Conservation (phyloP, 169 alveolate genomes). For the Perkinsus chesapeaki region DNA sequence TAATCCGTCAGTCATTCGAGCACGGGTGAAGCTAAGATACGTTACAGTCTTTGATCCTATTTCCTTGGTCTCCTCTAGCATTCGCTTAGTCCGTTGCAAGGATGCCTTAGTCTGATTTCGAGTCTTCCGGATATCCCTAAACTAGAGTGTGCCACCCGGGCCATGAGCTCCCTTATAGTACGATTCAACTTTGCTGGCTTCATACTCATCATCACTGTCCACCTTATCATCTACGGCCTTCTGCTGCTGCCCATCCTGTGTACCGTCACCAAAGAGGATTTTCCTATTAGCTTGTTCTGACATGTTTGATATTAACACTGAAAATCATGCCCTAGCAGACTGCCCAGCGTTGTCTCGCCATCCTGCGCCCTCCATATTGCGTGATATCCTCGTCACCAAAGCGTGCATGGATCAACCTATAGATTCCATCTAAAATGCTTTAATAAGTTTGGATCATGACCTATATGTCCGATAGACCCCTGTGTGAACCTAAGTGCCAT, state of each 20-base stretch:
- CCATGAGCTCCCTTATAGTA: not conserved
- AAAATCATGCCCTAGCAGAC: not conserved
- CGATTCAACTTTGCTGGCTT: not conserved
- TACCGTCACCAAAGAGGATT: not conserved
- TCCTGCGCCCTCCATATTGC: not conserved
- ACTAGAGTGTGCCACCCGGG: no score
- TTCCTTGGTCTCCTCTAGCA: slow-evolving; percentile 1
- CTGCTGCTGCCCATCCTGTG: not conserved
- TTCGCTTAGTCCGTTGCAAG: not conserved
- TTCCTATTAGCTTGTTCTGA: not conserved
- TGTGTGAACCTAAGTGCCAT: not conserved
- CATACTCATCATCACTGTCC: not conserved
- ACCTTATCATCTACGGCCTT: not conserved
- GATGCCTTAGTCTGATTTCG: not conserved
- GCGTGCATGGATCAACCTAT: not conserved
- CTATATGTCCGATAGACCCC: not conserved
- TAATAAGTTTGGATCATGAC: not conserved
- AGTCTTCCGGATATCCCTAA: not conserved
- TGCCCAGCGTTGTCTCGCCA: not conserved
- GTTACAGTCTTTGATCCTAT: not conserved
- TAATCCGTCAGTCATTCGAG: not conserved
- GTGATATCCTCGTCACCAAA: not conserved
- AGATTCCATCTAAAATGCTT: not conserved
- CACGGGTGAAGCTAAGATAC: not conserved
- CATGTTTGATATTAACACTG: not conserved